Evolutionary conservation across 306 rosid species (phyloP).

Genomic region (Cucumis melo): DNA sequence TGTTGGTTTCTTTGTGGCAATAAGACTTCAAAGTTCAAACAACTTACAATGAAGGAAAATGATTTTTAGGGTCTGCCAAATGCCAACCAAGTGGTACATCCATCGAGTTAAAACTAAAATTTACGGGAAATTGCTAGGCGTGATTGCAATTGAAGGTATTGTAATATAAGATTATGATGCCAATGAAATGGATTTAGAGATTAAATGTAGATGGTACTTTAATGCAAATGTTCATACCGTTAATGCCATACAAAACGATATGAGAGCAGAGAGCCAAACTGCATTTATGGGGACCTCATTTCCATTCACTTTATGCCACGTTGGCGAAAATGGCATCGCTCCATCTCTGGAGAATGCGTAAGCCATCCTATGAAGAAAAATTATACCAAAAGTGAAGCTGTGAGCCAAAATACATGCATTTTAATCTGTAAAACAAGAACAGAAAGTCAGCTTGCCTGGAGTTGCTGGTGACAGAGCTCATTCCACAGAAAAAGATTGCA

Average conservation of each 20-base stretch:
- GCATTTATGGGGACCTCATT: conserved; percentile 79
- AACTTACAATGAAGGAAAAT: neutral
- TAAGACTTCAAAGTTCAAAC: neutral
- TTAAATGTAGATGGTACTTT: neutral
- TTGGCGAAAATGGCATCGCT: conserved; percentile 85
- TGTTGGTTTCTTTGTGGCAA: neutral
- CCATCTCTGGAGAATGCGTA: conserved; percentile 98
- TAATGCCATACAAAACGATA: conserved; percentile 85
- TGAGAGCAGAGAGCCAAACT: conserved; percentile 71
- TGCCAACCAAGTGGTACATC: neutral
- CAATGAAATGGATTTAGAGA: neutral
- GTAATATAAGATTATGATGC: neutral
- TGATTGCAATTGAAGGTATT: neutral
- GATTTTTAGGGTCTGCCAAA: neutral
- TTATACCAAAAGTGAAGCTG: neutral
- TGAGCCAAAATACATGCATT: neutral
- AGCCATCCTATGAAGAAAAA: conserved; percentile 50
- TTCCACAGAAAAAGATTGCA: conserved; percentile 93
- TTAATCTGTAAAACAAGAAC: neutral
- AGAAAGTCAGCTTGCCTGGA: conserved; percentile 44
- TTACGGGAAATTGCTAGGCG: neutral
- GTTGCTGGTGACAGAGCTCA: conserved; percentile 95
- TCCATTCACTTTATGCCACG: conserved; percentile 77
- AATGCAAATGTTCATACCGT: conserved; percentile 33
- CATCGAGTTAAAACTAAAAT: neutral